A percentile compares a stretch with the other conserved stretches of the same genome.
Conservation (phyloP, 2,329 filamentous ascomycete species). For the Phyllosticta citriasiana region DNA sequence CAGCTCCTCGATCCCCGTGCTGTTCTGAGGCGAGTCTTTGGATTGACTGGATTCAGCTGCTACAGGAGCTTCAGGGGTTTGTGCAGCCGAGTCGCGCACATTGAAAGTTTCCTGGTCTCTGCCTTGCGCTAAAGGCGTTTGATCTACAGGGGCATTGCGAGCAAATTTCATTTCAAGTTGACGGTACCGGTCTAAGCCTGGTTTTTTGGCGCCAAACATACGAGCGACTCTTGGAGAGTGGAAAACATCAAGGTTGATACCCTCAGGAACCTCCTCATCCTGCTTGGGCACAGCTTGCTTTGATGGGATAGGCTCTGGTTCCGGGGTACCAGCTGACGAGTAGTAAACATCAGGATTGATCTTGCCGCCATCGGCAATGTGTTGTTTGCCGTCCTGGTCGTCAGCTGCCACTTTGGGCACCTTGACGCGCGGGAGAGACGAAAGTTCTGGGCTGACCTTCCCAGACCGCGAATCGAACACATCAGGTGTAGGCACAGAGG, state of each 20-base stretch:
- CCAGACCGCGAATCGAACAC: slow-evolving; percentile 46
- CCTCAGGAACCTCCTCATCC: slow-evolving; percentile 42
- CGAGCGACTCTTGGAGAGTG: slow-evolving; percentile 49
- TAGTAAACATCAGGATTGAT: slow-evolving; percentile 50
- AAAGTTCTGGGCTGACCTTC: slow-evolving; percentile 37
- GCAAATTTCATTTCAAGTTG: slow-evolving; percentile 25
- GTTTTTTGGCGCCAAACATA: slow-evolving; percentile 37
- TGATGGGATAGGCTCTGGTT: slow-evolving; percentile 21
- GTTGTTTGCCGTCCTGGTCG: slow-evolving; percentile 33
- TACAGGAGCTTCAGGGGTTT: neutral
- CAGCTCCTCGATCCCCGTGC: slow-evolving; percentile 35
- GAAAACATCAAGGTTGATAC: slow-evolving; percentile 52
- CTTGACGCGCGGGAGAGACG: slow-evolving; percentile 45
- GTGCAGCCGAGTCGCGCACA: slow-evolving; percentile 14
- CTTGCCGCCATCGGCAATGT: slow-evolving; percentile 28
- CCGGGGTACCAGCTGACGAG: slow-evolving; percentile 19
- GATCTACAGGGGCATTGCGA: slow-evolving; percentile 26
- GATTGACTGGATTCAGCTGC: slow-evolving; percentile 10
- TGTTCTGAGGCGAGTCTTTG: neutral
- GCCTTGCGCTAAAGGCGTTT: slow-evolving; percentile 25
- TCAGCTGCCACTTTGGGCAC: slow-evolving; percentile 43
- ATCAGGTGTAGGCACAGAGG: slow-evolving; percentile 40
- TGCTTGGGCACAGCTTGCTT: slow-evolving; percentile 21
- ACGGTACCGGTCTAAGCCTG: slow-evolving; percentile 3
- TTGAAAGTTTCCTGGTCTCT: slow-evolving; percentile 30